Evolutionary conservation across 1,139 yeast genomes (phyloP), one percentile per base, ranked within the genome.

Genomic region (Kodamaea anthophila): DNA sequence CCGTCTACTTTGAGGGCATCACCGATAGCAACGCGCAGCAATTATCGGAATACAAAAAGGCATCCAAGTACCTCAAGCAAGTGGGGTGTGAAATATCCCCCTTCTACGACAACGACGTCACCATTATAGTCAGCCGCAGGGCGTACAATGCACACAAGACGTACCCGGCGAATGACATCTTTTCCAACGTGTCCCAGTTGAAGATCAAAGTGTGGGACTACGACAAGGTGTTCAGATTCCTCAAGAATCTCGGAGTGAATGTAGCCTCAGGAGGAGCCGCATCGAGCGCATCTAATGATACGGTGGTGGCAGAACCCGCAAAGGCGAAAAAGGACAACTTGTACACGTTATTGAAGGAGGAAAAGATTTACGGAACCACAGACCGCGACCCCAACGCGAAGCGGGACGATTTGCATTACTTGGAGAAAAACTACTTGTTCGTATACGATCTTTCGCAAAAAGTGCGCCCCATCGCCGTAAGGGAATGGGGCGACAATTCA

Each of bases 311-410:
- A 6, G 18, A 18, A 14, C 11, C 16, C 3, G 10, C 34, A 8
- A 38, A 33, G 10, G 23, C 28, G 23, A 32, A 24, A 18, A 39
- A 32, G 27, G 46, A 42, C 31, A 65, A 63, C 34, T 65, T 91
- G 35, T 77, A 81, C 26, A 74, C 78, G 34, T 64, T 91, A 41
- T 69, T 88, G 42, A 77, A 77, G 39, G 88, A 85, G 48, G 98
- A 93, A 51, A 84, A 85, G 47, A 61, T 85, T 13, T 76, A 77
- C 50, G 96, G 96, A 7, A 83, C 95, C 1, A 74, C 83, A 21
- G 97, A 91, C 54, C 70, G 95, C 42, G 96, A 88, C 52, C 93
- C 94, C 12, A 72, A 68, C 41, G 88, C 94, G 5, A 77, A 70
- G 41, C 68, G 95, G 33, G 95, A 85, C 42, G 96, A 88, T 51